phyloP scores from a whole-genome alignment of 495 filamentous ascomycete species.

The Aspergillus avenaceus region DNA sequence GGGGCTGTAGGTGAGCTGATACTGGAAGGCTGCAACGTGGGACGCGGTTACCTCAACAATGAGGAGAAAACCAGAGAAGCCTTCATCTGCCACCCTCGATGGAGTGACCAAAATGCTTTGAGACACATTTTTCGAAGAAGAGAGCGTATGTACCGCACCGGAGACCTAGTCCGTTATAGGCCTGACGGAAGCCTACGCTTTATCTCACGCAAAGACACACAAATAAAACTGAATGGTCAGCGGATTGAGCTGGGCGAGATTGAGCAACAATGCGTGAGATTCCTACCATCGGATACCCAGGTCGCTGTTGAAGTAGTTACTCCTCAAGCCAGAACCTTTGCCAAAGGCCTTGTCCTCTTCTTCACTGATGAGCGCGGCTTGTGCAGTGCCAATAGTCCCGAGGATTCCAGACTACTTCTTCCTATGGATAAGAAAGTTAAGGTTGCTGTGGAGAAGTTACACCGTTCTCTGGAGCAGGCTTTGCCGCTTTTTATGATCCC shows the following conservation, averaged over 20 bases:
- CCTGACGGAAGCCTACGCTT: slow-evolving; percentile 47
- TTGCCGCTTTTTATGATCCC: slow-evolving; percentile 59
- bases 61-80: slow-evolving; percentile 50
- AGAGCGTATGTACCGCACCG: slow-evolving; percentile 44
- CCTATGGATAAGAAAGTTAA: slow-evolving; percentile 29
- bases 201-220: slow-evolving; percentile 58
- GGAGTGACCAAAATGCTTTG: slow-evolving; percentile 29
- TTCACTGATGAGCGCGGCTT: slow-evolving; percentile 36
- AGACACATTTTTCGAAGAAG: slow-evolving; percentile 20
- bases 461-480: slow-evolving; percentile 27
- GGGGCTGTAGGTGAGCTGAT: slow-evolving; percentile 63
- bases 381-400: slow-evolving; percentile 11
- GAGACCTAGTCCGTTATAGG: slow-evolving; percentile 51
- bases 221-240: slow-evolving; percentile 64
- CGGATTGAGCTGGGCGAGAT: slow-evolving; percentile 64
- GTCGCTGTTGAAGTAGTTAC: slow-evolving; percentile 42
- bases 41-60: slow-evolving; percentile 54
- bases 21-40: slow-evolving; percentile 60
- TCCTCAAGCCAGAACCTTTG: slow-evolving; percentile 28
- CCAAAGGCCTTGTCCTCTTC: slow-evolving; percentile 41
- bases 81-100: slow-evolving; percentile 53
- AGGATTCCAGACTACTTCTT: slow-evolving; percentile 23
- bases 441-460: slow-evolving; percentile 29
- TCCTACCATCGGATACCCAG: slow-evolving; percentile 30
- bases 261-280: slow-evolving; percentile 47